A percentile compares a stretch with the other conserved stretches of the same genome.
phyloP scores from a whole-genome alignment of 1,284 basidiomycete species.

The Ceratobasidium sp. region DNA sequence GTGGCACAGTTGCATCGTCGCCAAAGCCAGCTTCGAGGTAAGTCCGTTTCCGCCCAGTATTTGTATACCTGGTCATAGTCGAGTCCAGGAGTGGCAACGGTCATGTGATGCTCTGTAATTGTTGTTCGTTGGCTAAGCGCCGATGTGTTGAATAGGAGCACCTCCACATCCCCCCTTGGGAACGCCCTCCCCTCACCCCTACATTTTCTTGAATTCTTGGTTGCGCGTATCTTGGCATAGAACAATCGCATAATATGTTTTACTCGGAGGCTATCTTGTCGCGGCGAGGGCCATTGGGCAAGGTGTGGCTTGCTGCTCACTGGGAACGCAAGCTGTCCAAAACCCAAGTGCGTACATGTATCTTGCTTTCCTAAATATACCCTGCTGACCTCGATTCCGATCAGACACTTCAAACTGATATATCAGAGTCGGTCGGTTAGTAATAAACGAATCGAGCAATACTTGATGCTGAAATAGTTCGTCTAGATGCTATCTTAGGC shows the following conservation, averaged over 20 bases:
- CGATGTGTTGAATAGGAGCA: conserved; percentile 40
- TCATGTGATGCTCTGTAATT: conserved; percentile 24
- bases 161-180: conserved; percentile 12
- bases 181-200: not conserved
- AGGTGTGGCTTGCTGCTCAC: conserved; percentile 99
- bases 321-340: conserved; percentile 99
- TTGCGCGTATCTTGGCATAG: conserved; percentile 6
- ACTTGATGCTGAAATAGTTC: not conserved
- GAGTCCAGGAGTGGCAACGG: not conserved
- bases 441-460: conserved; percentile 45
- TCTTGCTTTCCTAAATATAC: not conserved
- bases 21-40: conserved; percentile 74
- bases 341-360: conserved; percentile 67
- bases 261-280: conserved; percentile 94
- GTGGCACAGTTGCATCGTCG: conserved; percentile 48
- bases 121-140: conserved; percentile 36
- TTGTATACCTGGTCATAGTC: conserved; percentile 78
- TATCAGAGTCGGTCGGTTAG: conserved; percentile 91
- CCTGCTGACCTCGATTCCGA: not conserved
- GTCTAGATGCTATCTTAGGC: conserved; percentile 86
- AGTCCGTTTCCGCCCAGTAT: conserved; percentile 76
- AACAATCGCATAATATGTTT: conserved; percentile 65
- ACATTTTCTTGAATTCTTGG: conserved; percentile 41
- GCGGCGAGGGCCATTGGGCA: conserved; percentile 92
- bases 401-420: conserved; percentile 87